Conservation (phyloP, 441 rosid species). For the Eutrema salsugineum region DNA sequence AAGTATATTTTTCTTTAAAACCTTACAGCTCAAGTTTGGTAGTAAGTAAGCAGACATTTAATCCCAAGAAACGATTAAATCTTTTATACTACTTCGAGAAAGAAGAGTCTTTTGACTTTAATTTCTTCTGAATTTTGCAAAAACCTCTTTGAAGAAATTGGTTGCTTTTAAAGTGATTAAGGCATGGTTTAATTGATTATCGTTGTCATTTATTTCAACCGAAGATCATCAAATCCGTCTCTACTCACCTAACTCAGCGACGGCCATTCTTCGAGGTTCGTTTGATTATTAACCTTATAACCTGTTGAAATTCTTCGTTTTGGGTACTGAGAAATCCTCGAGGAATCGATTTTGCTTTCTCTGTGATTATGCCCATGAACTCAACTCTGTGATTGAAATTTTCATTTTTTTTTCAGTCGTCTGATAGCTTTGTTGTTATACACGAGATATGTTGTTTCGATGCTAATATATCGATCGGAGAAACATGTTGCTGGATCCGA, state of each 20-base stretch:
- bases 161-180: background rate
- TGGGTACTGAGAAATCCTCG: background rate
- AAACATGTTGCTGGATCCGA: background rate
- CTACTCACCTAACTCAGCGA: slow-evolving; percentile 68
- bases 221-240: slow-evolving; percentile 18
- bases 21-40: slow-evolving; percentile 25
- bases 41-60: background rate
- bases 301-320: background rate
- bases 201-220: background rate
- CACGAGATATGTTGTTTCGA: background rate
- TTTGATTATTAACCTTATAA: background rate
- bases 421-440: background rate
- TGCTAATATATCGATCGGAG: background rate
- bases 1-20: background rate
- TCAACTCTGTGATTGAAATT: background rate
- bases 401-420: background rate
- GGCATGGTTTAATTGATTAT: background rate
- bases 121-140: background rate
- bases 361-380: background rate
- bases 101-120: background rate
- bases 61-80: background rate
- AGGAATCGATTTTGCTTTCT: background rate
- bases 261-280: slow-evolving; percentile 76
- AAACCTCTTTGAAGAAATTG: background rate
- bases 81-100: background rate